Base-by-base conservation (phyloP, 768 basidiomycete genomes). In the Xerocomellus amylosporus region DNA sequence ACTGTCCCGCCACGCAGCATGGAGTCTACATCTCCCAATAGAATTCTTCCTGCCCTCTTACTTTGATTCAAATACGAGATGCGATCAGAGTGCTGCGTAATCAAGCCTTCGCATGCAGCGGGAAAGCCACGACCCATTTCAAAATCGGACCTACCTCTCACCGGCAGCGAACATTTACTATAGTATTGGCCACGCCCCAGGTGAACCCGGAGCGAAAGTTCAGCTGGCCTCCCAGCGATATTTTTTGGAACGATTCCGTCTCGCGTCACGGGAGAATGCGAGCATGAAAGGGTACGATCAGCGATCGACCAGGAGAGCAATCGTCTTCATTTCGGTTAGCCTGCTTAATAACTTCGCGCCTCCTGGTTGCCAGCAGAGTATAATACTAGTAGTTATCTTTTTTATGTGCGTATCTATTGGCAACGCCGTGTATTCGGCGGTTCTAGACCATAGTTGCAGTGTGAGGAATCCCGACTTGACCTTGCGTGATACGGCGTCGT, bases 271-370 rank as follows among this genome's bases (percentile, higher is more conserved):
- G 31, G 36, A 49, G 30, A 46, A 47, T 20, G 22, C 45, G 26
- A 60, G 58, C 44, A 28, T 38, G 55, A 44, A 54, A 47, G 44
- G 42, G 46, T 51, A 46, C 39, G 64, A 68, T 67, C 66, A 48
- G 42, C 59, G 64, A 67, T 65, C 66, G 59, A 56, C 59, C 58
- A 54, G 59, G 54, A 58, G 56, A 56, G 54, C 52, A 58, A 62
- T 60, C 53, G 30, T 38, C 49, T 66, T 67, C 61, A 64, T 69
- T 61, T 67, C 67, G 66, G 65, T 30, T 50, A 66, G 54, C 46
- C 19, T 57, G 19, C 47, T 59, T 51, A 52, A 61, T 66, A 61
- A 52, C 37, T 51, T 58, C 53, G 36, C 51, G 52, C 36, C 49
- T 54, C 40, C 53, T 56, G 52, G 43, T 40, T 26, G 40, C 42